These are phyloP conservation scores for Sugiyamaella paludigena DNA, from an alignment of 1,139 yeast genomes.

Conservation along the genomic window DNA sequence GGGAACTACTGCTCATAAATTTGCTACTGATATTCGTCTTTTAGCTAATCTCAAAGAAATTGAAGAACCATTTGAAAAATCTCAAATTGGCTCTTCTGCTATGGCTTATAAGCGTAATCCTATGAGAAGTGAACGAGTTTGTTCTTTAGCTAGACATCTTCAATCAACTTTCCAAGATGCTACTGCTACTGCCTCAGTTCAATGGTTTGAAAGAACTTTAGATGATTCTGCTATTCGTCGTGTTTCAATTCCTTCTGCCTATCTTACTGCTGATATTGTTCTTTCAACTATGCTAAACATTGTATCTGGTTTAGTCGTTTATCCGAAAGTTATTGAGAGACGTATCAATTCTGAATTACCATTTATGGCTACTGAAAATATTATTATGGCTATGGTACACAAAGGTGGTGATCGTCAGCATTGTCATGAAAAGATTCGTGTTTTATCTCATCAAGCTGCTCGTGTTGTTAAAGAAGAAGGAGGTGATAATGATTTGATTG, in stretches of 20 bases:
- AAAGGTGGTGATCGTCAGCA: conserved; percentile 98
- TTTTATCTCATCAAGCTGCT: conserved; percentile 94
- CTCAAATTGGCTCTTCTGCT: conserved; percentile 96
- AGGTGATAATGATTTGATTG: conserved; percentile 95
- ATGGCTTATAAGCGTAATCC: conserved; percentile 99
- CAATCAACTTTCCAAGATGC: conserved; percentile 92
- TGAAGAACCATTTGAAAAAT: conserved; percentile 97
- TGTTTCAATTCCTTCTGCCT: conserved; percentile 94
- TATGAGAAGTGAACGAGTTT: conserved; percentile 98
- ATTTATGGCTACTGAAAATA: conserved; percentile 99
- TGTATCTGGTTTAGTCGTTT: conserved; percentile 92
- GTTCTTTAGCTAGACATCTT: conserved; percentile 93
- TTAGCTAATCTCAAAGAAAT: conserved; percentile 95
- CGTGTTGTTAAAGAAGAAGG: conserved; percentile 98
- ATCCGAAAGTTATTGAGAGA: conserved; percentile 97
- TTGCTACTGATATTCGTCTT: conserved; percentile 94
- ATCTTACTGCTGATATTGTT: conserved; percentile 91
- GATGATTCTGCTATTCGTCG: conserved; percentile 99
- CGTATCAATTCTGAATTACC: conserved; percentile 94
- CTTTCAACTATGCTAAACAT: conserved; percentile 87
- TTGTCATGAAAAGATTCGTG: conserved; percentile 97
- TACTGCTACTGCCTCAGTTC: conserved; percentile 94
- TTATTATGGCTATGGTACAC: conserved; percentile 99
- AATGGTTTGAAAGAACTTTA: conserved; percentile 98
- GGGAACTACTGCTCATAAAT: conserved; percentile 96